phyloP scores from a whole-genome alignment of 768 basidiomycete genomes.

The Clavulina sp. region DNA sequence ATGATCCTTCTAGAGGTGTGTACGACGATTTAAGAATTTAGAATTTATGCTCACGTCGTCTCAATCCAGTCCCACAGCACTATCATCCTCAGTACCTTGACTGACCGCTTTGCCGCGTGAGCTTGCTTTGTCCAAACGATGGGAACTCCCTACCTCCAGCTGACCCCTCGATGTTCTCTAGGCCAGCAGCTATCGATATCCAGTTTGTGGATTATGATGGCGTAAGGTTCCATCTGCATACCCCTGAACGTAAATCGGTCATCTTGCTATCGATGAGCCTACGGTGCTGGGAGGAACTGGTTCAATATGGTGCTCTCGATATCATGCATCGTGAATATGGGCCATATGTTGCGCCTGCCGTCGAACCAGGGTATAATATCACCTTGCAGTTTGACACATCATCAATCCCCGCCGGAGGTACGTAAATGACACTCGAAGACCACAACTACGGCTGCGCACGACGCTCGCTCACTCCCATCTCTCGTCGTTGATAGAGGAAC shows the following conservation, averaged over 20 bases:
- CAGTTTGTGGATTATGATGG: conserved; percentile 97
- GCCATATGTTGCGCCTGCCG: conserved; percentile 38
- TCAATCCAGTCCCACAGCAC: conserved; percentile 54
- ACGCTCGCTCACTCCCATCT: neutral
- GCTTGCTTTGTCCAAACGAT: conserved; percentile 4
- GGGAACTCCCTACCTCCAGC: conserved; percentile 10
- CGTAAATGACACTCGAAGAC: conserved; percentile 14
- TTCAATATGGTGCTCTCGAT: conserved; percentile 66
- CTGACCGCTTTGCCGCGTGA: conserved; percentile 76
- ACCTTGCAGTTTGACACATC: conserved; percentile 79
- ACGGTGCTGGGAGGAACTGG: conserved; percentile 90
- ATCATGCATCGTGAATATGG: conserved; percentile 75
- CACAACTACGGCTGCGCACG: neutral
- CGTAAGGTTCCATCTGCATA: conserved; percentile 84
- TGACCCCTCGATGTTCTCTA: conserved; percentile 19
- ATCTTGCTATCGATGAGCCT: conserved; percentile 91
- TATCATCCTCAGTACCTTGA: conserved; percentile 78
- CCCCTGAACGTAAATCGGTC: conserved; percentile 55
- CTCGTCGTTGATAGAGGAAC: conserved; percentile 37
- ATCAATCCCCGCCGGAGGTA: conserved; percentile 67
- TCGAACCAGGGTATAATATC: conserved; percentile 81
- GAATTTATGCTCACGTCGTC: conserved; percentile 5
- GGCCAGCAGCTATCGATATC: conserved; percentile 82
- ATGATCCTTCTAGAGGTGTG: conserved; percentile 82
- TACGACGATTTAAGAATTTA: neutral